Conservation (phyloP, 2,329 filamentous ascomycete genomes). For the Aspergillus fumigatus region DNA sequence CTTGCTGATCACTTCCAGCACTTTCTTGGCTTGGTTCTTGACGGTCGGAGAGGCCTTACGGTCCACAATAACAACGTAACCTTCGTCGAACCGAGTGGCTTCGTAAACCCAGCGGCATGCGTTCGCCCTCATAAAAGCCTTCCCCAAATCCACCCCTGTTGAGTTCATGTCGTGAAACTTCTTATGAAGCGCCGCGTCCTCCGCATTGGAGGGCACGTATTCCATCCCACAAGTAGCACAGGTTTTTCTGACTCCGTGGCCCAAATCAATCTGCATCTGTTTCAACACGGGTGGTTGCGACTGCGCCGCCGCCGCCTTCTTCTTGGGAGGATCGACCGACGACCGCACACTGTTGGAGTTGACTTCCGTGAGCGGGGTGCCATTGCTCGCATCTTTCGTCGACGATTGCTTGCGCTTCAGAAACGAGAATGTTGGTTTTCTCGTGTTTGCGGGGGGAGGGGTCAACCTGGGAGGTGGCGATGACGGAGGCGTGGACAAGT, state of each 20-base stretch:
- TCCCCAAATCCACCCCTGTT: slow-evolving; percentile 58
- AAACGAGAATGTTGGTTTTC: slow-evolving; percentile 49
- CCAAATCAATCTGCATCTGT: slow-evolving; percentile 60
- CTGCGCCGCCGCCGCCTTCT: slow-evolving; percentile 22
- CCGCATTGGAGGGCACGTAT: slow-evolving; percentile 57
- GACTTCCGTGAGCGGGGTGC: slow-evolving; percentile 42
- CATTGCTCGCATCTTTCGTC: slow-evolving; percentile 24
- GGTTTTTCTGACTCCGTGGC: slow-evolving; percentile 51
- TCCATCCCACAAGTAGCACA: slow-evolving; percentile 63
- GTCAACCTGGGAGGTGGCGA: slow-evolving; percentile 46
- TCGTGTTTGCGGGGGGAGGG: slow-evolving; percentile 39
- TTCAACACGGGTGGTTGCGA: slow-evolving; percentile 39
- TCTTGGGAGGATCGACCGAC: slow-evolving; percentile 36
- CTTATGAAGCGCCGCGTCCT: slow-evolving; percentile 59
- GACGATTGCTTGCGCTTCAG: slow-evolving; percentile 43
- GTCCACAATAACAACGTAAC: slow-evolving; percentile 56
- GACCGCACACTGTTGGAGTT: slow-evolving; percentile 42
- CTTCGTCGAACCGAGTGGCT: slow-evolving; percentile 44
- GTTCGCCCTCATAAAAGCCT: slow-evolving; percentile 51
- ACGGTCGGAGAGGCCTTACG: slow-evolving; percentile 49
- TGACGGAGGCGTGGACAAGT: slow-evolving; percentile 48
- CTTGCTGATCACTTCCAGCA: slow-evolving; percentile 58
- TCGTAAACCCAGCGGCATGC: slow-evolving; percentile 50
- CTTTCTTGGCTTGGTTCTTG: slow-evolving; percentile 51
- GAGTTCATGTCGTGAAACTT: slow-evolving; percentile 61